phyloP scores from a whole-genome alignment of 1,284 basidiomycete genomes.

The Naganishia sp. region DNA sequence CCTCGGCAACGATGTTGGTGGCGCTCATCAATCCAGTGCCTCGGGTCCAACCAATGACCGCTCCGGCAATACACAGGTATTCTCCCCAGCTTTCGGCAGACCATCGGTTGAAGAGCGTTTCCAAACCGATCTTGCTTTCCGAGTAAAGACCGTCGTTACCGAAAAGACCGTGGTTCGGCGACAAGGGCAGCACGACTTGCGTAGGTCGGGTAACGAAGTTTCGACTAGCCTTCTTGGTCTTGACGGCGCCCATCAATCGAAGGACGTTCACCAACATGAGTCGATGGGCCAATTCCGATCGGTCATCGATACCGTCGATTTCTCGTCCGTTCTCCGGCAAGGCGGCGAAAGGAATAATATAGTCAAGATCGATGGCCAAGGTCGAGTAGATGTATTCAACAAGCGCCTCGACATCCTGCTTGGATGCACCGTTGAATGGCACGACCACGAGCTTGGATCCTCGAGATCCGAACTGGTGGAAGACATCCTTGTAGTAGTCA shows the following conservation, averaged over 20 bases:
- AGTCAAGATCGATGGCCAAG: conserved; percentile 92
- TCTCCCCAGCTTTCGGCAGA: conserved; percentile 98
- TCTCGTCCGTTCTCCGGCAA: conserved; percentile 98
- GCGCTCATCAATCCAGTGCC: conserved; percentile 98
- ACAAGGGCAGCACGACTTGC: conserved; percentile 94
- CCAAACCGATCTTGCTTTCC: conserved; percentile 96
- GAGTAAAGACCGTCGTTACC: conserved; percentile 98
- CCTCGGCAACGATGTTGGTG: conserved; percentile 91
- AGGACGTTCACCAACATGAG: conserved; percentile 93
- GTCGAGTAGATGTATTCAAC: conserved; percentile 97
- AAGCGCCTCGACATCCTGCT: conserved; percentile 94
- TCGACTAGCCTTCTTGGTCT: conserved; percentile 94
- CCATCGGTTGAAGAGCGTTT: conserved; percentile 98
- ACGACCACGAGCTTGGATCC: conserved; percentile 95
- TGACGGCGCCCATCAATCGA: conserved; percentile 92
- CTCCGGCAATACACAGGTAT: conserved; percentile 95
- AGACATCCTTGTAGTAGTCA: conserved; percentile 98
- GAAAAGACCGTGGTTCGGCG: conserved; percentile 96
- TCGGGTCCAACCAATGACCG: conserved; percentile 97
- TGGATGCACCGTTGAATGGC: conserved; percentile 94
- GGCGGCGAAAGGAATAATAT: conserved; percentile 96
- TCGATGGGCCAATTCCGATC: conserved; percentile 94
- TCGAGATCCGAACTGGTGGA: conserved; percentile 90
- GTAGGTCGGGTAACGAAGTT: conserved; percentile 97
- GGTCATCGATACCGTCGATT: conserved; percentile 95